Conservation (phyloP, 768 basidiomycete genomes). For the Mycena amicta region DNA sequence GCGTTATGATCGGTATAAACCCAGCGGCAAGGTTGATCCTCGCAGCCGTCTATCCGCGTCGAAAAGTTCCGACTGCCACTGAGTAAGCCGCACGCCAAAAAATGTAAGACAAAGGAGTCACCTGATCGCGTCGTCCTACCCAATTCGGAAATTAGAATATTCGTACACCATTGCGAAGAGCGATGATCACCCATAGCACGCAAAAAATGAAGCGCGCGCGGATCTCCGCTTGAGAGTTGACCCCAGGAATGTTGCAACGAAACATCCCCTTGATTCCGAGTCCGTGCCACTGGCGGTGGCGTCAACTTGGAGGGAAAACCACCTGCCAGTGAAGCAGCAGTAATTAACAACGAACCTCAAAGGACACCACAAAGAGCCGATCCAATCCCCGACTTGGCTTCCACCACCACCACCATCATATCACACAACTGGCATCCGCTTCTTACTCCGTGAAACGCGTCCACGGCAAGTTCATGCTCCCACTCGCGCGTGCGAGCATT, state of each 20-base stretch:
- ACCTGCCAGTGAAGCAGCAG: no score
- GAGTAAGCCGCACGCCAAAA: no score
- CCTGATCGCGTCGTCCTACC: neutral
- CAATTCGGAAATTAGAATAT: neutral
- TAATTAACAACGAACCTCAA: neutral
- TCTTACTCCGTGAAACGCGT: conserved; percentile 1
- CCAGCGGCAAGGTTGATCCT: neutral
- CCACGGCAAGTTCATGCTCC: neutral
- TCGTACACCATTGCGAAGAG: neutral
- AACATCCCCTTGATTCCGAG: neutral
- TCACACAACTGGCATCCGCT: conserved; percentile 1
- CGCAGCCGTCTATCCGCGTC: neutral
- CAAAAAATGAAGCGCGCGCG: neutral
- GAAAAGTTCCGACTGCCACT: neutral
- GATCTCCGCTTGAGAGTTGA: neutral
- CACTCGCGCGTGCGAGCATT: neutral
- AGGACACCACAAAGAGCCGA: neutral
- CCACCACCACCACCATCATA: neutral
- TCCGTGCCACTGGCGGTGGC: neutral
- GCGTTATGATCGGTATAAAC: neutral
- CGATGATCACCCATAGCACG: neutral
- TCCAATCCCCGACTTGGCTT: neutral
- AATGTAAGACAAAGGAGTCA: neutral
- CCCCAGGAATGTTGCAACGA: neutral
- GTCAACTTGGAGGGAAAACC: neutral